Evolutionary conservation across 1,139 yeast genomes (phyloP).

Genomic region (Blastobotrys illinoisensis): DNA sequence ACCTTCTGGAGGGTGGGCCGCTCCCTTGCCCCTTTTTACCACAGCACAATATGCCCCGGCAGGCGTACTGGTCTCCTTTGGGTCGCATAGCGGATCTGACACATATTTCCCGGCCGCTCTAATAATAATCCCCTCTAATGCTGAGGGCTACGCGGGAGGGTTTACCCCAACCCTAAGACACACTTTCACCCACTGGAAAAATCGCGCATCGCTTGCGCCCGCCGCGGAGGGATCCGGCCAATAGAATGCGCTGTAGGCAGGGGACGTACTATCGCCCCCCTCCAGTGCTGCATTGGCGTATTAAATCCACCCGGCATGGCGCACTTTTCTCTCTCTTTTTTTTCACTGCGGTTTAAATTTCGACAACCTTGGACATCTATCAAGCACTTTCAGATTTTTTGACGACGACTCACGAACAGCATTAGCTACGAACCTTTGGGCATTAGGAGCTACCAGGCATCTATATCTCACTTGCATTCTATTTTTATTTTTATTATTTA

Average conservation of each 20-base stretch:
- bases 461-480: background rate
- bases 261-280: background rate
- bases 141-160: background rate
- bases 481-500: background rate
- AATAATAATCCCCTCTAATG: background rate
- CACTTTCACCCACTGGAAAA: background rate
- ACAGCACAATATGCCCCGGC: background rate
- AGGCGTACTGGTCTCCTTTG: background rate
- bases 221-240: background rate
- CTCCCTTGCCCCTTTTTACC: background rate
- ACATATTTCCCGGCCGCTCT: background rate
- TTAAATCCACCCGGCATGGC: background rate
- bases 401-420: slow-evolving; percentile 2
- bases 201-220: background rate
- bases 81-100: background rate
- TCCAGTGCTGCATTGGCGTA: background rate
- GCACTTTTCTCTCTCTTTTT: background rate
- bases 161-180: background rate
- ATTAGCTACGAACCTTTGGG: background rate
- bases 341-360: background rate
- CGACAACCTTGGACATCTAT: background rate
- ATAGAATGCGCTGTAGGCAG: background rate
- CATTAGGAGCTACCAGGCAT: background rate
- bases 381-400: background rate
- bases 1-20: background rate